These are phyloP conservation scores for Piper longum DNA, from an alignment of 164 flowering plant species.

Conservation along the genomic window DNA sequence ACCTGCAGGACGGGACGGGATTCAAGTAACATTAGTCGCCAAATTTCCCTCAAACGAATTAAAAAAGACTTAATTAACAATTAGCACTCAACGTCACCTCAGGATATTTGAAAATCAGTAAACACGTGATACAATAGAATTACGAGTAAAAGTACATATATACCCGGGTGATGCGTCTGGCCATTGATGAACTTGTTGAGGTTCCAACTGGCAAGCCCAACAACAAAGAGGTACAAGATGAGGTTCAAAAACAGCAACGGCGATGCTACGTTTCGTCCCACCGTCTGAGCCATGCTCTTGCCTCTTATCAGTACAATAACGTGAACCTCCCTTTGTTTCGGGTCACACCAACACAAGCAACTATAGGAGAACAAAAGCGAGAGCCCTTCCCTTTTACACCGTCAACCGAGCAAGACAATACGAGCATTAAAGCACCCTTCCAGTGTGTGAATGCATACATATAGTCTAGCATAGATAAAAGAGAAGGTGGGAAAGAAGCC, in stretches of 20 bases:
- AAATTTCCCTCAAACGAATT: no score
- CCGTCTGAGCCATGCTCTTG: slow-evolving; percentile 38
- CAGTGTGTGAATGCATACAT: no score
- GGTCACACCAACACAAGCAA: no score
- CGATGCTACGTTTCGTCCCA: slow-evolving; percentile 70
- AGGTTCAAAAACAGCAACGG: slow-evolving; percentile 75
- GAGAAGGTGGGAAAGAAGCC: neutral
- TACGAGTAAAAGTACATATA: neutral
- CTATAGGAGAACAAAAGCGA: no score
- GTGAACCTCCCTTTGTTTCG: no score
- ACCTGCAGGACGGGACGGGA: slow-evolving; percentile 10
- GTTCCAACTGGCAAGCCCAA: slow-evolving; percentile 89
- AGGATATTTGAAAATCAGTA: neutral
- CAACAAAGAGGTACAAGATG: slow-evolving; percentile 43
- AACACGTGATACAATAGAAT: neutral
- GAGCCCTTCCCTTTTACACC: no score
- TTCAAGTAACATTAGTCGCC: neutral
- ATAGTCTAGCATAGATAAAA: no score
- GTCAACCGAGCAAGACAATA: no score
- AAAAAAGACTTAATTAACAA: neutral
- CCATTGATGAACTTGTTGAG: slow-evolving; percentile 71
- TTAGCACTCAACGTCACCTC: no score
- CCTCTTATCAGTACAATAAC: no score
- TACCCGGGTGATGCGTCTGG: slow-evolving; percentile 57
- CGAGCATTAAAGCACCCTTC: no score